phyloP scores from a whole-genome alignment of 768 basidiomycete species.

The Trametes villosa region DNA sequence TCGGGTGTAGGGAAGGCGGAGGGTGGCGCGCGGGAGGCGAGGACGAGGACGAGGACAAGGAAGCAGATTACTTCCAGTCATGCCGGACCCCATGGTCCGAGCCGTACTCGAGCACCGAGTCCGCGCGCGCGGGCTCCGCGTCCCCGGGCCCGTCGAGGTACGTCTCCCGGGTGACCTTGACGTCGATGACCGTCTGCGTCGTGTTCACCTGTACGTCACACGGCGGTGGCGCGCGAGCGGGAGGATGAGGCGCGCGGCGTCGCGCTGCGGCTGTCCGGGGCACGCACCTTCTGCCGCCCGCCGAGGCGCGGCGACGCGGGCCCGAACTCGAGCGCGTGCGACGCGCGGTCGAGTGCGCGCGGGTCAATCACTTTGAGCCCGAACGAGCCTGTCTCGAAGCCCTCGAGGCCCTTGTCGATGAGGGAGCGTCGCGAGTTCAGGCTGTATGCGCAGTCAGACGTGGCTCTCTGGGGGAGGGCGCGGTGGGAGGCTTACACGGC shows the following conservation, averaged over 20 bases:
- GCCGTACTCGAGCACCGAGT: neutral
- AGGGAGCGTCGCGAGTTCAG: constrained; percentile 8
- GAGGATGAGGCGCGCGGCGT: neutral
- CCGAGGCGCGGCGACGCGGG: neutral
- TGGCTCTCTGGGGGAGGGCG: neutral
- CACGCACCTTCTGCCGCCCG: neutral
- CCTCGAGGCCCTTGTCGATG: constrained; percentile 5
- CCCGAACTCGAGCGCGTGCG: neutral
- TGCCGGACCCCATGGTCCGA: neutral
- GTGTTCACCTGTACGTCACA: neutral
- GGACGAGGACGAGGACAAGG: no score
- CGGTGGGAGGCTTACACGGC: constrained; percentile 4
- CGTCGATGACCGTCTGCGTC: constrained; percentile 4
- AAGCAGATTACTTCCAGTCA: neutral
- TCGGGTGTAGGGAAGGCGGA: neutral
- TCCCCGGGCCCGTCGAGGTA: neutral
- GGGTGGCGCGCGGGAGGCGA: neutral
- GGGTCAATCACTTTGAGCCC: neutral
- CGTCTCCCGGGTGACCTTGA: constrained; percentile 8
- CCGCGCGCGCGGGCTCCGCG: neutral
- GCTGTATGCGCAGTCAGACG: neutral
- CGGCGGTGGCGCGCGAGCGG: neutral
- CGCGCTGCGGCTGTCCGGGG: neutral
- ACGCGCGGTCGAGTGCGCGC: neutral
- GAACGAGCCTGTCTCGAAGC: constrained; percentile 6